Base-by-base conservation (phyloP, 192 early-diverging fungal genomes). In the Backusella luteola region DNA sequence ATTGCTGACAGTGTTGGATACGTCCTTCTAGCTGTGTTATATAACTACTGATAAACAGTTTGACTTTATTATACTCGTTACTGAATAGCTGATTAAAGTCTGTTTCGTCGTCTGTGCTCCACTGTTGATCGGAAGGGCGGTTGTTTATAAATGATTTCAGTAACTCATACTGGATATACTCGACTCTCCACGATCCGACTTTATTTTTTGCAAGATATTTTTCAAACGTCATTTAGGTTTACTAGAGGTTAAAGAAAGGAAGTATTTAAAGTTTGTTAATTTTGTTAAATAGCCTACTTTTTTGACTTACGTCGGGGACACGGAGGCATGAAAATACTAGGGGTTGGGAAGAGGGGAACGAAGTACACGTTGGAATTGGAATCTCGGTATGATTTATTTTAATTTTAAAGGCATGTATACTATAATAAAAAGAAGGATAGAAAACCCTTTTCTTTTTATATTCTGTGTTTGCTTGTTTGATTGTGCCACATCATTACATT, bases 31-130 rank as follows among this genome's bases (percentile, higher is more conserved):
- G 84, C 71, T 93, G 92, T 75, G 86, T 83, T 74, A 88, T 84
- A 84, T 92, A 91, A 63, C 87, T 77, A 74, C 87, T 83, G 67
- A 89, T 88, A 79, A 94, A 94, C 26, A 71, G 74, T 76, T 89
- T 85, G 73, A 90, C 89, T 89, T 95, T 96, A 69, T 93, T 92
- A 23, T 96, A 87, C 83, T 98, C 95, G 56, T 92, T 87, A 56
- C 93, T 95, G 3, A 98, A 80, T 38, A 87, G 81, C 73, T 93
- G 89, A 12, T 95, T 92, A 90, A 78, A 78, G 34, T 73, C 19
- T 34, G 39, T 1, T 73, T 78, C 77, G 4, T 78, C 72, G 19
- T 73, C 42, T 5, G 32, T 39, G 34, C 73, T 78, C 77, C 77
- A 78, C 9, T 32, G 7, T 23, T 78, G 77, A 53, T 73, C 66